These are phyloP conservation scores for Ganoderma resinaceum DNA, from an alignment of 1,284 basidiomycete species.

Conservation along the genomic window DNA sequence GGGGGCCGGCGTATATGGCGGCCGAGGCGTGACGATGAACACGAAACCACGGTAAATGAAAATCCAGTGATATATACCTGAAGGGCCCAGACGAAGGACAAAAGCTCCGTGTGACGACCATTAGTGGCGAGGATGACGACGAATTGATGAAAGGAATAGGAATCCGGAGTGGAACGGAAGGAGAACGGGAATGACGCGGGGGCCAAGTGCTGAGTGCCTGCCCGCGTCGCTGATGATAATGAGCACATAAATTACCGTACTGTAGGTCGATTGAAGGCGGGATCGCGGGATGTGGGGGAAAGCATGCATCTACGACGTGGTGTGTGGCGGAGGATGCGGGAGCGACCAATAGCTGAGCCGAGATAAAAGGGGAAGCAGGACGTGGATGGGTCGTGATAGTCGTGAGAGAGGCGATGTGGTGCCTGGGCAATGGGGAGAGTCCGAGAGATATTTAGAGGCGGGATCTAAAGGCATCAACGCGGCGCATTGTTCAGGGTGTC, in stretches of 20 bases:
- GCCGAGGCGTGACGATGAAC: neutral
- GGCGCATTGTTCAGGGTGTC: conserved; percentile 11
- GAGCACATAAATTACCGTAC: conserved; percentile 29
- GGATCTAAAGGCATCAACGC: neutral
- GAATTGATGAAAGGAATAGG: neutral
- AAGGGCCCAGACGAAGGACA: neutral
- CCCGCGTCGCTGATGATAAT: conserved; percentile 20
- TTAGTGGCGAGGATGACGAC: neutral
- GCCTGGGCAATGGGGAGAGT: neutral
- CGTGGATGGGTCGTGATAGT: conserved; percentile 19
- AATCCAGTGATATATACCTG: neutral
- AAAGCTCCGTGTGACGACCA: neutral
- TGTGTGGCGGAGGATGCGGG: neutral
- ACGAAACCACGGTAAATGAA: no score
- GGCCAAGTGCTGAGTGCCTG: conserved; percentile 2
- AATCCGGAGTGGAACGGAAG: neutral
- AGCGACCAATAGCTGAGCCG: neutral
- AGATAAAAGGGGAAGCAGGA: neutral
- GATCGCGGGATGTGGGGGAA: neutral
- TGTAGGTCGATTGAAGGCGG: neutral
- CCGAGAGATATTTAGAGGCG: neutral
- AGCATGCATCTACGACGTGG: neutral
- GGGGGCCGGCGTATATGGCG: neutral
- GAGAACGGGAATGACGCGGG: neutral
- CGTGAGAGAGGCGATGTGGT: conserved; percentile 14